A percentile compares a stretch with the other conserved stretches of the same genome.
Evolutionary conservation across 2,329 filamentous ascomycete genomes (phyloP).

Genomic region (Claviceps lovelessii): DNA sequence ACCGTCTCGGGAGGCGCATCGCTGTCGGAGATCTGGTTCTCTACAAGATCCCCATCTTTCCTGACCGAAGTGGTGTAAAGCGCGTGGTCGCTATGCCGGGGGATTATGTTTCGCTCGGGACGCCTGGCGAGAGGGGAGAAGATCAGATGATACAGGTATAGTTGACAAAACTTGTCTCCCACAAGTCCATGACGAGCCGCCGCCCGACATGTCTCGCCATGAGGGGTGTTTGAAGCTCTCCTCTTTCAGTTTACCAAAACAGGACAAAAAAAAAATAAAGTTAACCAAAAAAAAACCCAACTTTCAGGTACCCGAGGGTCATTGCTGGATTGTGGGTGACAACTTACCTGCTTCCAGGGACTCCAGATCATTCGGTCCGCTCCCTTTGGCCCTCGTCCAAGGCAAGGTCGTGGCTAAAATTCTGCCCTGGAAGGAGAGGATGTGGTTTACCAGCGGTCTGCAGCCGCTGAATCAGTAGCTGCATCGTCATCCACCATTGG

Average conservation of each 20-base stretch:
- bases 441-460: slow-evolving; percentile 34
- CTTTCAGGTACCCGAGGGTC: slow-evolving; percentile 72
- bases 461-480: slow-evolving; percentile 14
- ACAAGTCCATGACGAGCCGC: background rate
- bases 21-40: slow-evolving; percentile 72
- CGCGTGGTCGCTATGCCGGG: slow-evolving; percentile 63
- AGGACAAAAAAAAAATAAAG: background rate
- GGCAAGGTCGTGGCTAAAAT: slow-evolving; percentile 65
- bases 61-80: slow-evolving; percentile 54
- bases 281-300: background rate
- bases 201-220: too few relatives aligned
- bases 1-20: slow-evolving; percentile 50
- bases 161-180: too few relatives aligned
- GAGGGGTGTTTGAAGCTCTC: too few relatives aligned
- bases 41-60: slow-evolving; percentile 59
- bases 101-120: slow-evolving; percentile 57
- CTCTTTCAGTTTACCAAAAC: background rate
- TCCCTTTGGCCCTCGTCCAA: slow-evolving; percentile 71
- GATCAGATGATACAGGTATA: slow-evolving; percentile 52
- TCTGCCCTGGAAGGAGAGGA: slow-evolving; percentile 36
- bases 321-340: slow-evolving; percentile 85
- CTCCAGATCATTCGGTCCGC: slow-evolving; percentile 70
- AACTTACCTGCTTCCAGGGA: slow-evolving; percentile 75
- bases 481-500: background rate
- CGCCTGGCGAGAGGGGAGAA: slow-evolving; percentile 33